Base-by-base conservation (phyloP, 1,284 basidiomycete species). In the Tylopilus orsonianus region DNA sequence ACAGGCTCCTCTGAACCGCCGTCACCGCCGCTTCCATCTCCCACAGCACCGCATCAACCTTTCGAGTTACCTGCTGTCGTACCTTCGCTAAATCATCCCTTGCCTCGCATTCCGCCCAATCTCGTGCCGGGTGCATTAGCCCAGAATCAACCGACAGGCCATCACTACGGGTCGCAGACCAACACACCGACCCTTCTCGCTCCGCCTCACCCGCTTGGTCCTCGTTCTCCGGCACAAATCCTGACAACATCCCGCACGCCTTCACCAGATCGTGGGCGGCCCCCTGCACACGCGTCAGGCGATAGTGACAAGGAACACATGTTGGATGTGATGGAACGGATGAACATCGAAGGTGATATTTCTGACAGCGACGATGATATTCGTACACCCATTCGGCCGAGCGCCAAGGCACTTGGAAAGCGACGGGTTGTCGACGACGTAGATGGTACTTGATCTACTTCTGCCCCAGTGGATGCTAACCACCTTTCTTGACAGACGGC, bases 321-420 rank as follows among this genome's bases (percentile, higher is more conserved):
- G 44, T 51, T 46, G 33, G 60, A 58, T 33, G 55, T 50, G 44
- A 38, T 62, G 29, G 61, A 64, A 37, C 55, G 53, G 41, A 49
- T 68, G 49, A 74, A 51, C 61, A 72, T 47, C 66, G 53, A 58
- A 37, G 56, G 59, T 14, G 52, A 52, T 26, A 41, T 37, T 32
- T 51, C 45, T 18, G 55, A 60, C 2, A 67, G 68, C 13, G 69
- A 73, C 13, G 70, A 70, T 7, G 63, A 67, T 4, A 35, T 53
- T 8, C 54, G 57, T 30, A 66, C 71, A 27, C 75, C 71, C 9
- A 60, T 72, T 8, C 70, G 74, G 49, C 85, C 84, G 3, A 90
- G 87, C 60, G 85, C 75, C 36, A 91, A 91, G 63, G 87, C 89
- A 2, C 75, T 89, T 6, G 89, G 88, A n/a, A 91, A 91, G 69